Evolutionary conservation across 306 rosid genomes (phyloP).

Genomic region (Quercus suber): DNA sequence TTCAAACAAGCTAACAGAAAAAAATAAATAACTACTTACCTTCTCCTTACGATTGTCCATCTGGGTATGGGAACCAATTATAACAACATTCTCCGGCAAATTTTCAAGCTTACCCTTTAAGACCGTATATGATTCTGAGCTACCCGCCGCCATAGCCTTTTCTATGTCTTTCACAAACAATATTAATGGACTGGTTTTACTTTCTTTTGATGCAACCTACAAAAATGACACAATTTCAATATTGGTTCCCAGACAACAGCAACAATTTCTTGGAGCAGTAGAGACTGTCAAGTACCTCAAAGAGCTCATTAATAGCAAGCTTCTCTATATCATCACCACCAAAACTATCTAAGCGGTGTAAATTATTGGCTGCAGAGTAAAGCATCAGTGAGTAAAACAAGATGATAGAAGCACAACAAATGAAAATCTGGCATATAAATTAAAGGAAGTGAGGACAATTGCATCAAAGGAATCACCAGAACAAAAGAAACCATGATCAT

Average conservation of each 20-base stretch:
- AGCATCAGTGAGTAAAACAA: slow-evolving; percentile 18
- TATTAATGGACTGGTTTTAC: slow-evolving; percentile 63
- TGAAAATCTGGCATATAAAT: slow-evolving; percentile 4
- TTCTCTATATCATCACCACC: slow-evolving; percentile 82
- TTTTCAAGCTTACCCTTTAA: slow-evolving; percentile 69
- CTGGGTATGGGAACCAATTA: slow-evolving; percentile 87
- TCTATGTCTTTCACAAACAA: slow-evolving; percentile 86
- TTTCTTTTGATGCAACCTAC: slow-evolving; percentile 66
- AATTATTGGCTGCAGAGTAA: slow-evolving; percentile 59
- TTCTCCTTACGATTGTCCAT: slow-evolving; percentile 84
- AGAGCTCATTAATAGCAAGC: slow-evolving; percentile 71
- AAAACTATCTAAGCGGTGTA: slow-evolving; percentile 62
- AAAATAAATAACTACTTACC: slow-evolving; percentile 44
- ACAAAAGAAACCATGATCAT: slow-evolving; percentile 89
- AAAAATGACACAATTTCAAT: slow-evolving; percentile 12
- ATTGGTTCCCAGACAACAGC: slow-evolving; percentile 20
- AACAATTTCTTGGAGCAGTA: slow-evolving; percentile 12
- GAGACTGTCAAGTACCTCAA: slow-evolving; percentile 58
- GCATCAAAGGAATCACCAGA: slow-evolving; percentile 54
- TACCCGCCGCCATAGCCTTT: slow-evolving; percentile 60
- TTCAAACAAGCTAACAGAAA: slow-evolving; percentile 13
- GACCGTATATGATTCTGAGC: slow-evolving; percentile 49
- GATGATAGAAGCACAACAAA: slow-evolving; percentile 9
- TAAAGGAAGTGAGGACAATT: background rate
- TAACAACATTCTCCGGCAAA: slow-evolving; percentile 74